phyloP scores from a whole-genome alignment of 2,329 filamentous ascomycete genomes.

The Penicillium sp. region DNA sequence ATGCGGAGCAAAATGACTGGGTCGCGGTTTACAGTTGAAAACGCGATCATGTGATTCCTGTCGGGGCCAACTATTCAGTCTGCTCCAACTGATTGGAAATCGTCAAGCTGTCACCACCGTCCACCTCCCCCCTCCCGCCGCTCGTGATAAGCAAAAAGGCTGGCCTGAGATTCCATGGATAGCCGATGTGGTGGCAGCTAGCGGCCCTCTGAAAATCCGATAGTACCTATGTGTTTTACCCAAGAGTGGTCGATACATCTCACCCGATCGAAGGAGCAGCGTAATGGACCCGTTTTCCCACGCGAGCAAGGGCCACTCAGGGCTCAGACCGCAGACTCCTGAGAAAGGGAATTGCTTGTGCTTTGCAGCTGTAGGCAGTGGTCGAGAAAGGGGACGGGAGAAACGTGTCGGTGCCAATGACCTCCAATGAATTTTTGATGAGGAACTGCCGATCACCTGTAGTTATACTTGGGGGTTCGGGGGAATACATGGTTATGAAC shows the following conservation, averaged over 20 bases:
- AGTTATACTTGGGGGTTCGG: background rate
- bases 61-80: background rate
- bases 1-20: slow-evolving; percentile 32
- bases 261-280: slow-evolving; percentile 6
- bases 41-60: slow-evolving; percentile 17
- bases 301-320: slow-evolving; percentile 27
- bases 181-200: background rate
- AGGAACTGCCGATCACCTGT: background rate
- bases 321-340: slow-evolving; percentile 23
- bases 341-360: slow-evolving; percentile 5
- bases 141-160: background rate
- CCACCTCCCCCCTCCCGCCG: background rate
- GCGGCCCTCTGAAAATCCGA: background rate
- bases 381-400: background rate
- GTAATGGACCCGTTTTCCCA: slow-evolving; percentile 27
- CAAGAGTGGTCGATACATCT: slow-evolving; percentile 14
- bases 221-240: background rate
- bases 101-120: background rate
- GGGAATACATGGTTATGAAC: background rate
- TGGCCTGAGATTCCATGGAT: background rate
- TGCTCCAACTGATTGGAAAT: background rate
- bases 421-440: background rate
- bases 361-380: background rate
- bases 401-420: slow-evolving; percentile 4
- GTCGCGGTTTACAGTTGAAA: slow-evolving; percentile 28